Conservation (phyloP, 2,329 filamentous ascomycete genomes). For the Claviceps maximensis region DNA sequence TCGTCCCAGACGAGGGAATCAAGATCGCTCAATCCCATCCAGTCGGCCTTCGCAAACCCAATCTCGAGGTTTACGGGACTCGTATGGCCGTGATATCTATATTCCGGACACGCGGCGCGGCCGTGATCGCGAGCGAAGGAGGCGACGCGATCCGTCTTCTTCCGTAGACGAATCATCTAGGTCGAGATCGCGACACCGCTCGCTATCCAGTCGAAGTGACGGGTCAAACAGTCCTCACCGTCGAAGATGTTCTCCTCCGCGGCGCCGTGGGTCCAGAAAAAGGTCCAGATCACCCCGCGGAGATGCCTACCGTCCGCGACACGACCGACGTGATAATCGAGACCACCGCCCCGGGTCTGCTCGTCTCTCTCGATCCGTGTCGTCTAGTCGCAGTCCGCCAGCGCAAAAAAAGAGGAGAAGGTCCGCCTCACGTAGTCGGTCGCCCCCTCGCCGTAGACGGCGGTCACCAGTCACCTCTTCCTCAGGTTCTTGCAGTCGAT, state of each 20-base stretch:
- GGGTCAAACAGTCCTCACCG: conserved; percentile 21
- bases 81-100: conserved; percentile 38
- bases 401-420: conserved; percentile 37
- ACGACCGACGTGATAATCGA: conserved; percentile 11
- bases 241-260: conserved; percentile 20
- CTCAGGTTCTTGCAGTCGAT: conserved; percentile 27
- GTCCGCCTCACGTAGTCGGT: conserved; percentile 34
- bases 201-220: conserved; percentile 17
- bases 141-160: conserved; percentile 21
- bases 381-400: conserved; percentile 27
- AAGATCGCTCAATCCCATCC: conserved; percentile 30
- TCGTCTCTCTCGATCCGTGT: conserved; percentile 22
- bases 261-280: conserved; percentile 22
- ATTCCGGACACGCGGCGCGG: conserved; percentile 32
- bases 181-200: conserved; percentile 22
- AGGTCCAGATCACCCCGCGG: conserved; percentile 25
- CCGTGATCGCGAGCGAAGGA: conserved; percentile 23
- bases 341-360: conserved; percentile 10
- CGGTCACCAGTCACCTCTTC: conserved; percentile 27
- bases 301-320: conserved; percentile 15
- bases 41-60: conserved; percentile 36
- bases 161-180: conserved; percentile 19
- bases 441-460: conserved; percentile 25
- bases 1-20: conserved; percentile 26
- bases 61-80: conserved; percentile 28